These are phyloP conservation scores for Apodospora peruviana DNA, from an alignment of 495 filamentous ascomycete species.

Conservation along the genomic window DNA sequence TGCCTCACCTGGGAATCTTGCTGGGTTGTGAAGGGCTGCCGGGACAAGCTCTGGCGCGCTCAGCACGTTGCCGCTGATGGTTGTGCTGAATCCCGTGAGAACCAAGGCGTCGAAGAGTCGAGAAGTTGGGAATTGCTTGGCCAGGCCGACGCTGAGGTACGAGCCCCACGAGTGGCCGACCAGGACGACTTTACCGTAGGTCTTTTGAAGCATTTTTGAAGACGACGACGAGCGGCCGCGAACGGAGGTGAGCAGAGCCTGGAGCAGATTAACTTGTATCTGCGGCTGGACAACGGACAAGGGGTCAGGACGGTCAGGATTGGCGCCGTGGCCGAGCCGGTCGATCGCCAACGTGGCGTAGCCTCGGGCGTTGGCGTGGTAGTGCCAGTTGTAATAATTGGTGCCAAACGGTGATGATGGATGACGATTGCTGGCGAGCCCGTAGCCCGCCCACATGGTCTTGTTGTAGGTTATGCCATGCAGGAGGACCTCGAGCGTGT, in stretches of 20 bases:
- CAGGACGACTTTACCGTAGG: too few species aligned
- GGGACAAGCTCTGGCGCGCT: too few species aligned
- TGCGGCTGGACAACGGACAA: slow-evolving; percentile 15
- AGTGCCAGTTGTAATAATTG: slow-evolving; percentile 9
- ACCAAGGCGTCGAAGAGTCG: slow-evolving; percentile 9
- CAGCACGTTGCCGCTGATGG: not conserved
- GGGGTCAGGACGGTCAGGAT: slow-evolving; percentile 11
- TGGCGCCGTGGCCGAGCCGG: slow-evolving; percentile 18
- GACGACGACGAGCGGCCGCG: too few species aligned
- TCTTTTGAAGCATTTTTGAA: too few species aligned
- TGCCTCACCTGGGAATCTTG: not conserved
- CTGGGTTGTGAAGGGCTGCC: not conserved
- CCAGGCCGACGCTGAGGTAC: slow-evolving; percentile 6
- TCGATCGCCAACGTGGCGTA: too few species aligned
- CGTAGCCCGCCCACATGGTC: slow-evolving; percentile 8
- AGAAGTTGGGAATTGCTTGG: slow-evolving; percentile 4
- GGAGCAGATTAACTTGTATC: slow-evolving; percentile 14
- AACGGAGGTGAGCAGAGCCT: slow-evolving; percentile 10
- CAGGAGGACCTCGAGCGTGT: slow-evolving; percentile 14
- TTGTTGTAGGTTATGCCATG: slow-evolving; percentile 19
- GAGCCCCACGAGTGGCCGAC: slow-evolving; percentile 17
- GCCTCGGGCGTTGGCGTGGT: slow-evolving; percentile 11
- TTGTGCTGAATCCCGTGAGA: slow-evolving; percentile 7
- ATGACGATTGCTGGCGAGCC: too few species aligned
- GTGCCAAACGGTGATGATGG: too few species aligned